Percentiles rank a stretch among this genome's conserved stretches.
These are phyloP conservation scores for Cladorrhinum sp. DNA, from an alignment of 2,329 filamentous ascomycete species.

Conservation along the genomic window DNA sequence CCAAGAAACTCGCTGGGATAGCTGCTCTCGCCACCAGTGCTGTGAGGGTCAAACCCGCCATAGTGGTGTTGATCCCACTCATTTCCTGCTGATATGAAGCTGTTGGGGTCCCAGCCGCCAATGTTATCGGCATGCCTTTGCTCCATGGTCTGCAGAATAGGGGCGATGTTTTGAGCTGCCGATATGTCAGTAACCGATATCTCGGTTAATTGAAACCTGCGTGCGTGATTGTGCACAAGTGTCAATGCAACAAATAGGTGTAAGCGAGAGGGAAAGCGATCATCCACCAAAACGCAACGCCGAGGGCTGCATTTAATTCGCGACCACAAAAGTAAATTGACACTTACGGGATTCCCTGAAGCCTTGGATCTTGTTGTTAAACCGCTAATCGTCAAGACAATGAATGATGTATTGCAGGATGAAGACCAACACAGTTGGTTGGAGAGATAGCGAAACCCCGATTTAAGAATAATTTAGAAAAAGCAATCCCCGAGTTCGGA, in stretches of 20 bases:
- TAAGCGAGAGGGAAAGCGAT: neutral
- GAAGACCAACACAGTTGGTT: neutral
- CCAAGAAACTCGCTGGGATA: conserved; percentile 21
- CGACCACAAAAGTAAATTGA: neutral
- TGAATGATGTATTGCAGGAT: neutral
- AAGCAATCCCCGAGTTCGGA: neutral
- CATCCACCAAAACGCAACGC: too few relatives aligned
- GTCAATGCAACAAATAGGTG: neutral
- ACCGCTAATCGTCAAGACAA: too few relatives aligned
- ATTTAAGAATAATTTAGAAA: neutral
- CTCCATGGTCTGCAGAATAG: conserved; percentile 19
- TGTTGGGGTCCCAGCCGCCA: conserved; percentile 23
- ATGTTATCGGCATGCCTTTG: conserved; percentile 20
- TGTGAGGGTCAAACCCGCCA: conserved; percentile 17
- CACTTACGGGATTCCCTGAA: neutral
- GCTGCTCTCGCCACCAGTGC: conserved; percentile 13
- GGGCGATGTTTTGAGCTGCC: neutral
- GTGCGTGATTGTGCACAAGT: too few relatives aligned
- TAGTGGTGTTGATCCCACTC: conserved; percentile 23
- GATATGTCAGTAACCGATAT: neutral
- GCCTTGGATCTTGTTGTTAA: too few relatives aligned
- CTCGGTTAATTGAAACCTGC: too few relatives aligned
- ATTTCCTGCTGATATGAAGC: conserved; percentile 12
- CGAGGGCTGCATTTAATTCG: too few relatives aligned
- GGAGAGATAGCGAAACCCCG: neutral